Base-by-base conservation (phyloP, 768 basidiomycete species). In the Amanita muscaria region DNA sequence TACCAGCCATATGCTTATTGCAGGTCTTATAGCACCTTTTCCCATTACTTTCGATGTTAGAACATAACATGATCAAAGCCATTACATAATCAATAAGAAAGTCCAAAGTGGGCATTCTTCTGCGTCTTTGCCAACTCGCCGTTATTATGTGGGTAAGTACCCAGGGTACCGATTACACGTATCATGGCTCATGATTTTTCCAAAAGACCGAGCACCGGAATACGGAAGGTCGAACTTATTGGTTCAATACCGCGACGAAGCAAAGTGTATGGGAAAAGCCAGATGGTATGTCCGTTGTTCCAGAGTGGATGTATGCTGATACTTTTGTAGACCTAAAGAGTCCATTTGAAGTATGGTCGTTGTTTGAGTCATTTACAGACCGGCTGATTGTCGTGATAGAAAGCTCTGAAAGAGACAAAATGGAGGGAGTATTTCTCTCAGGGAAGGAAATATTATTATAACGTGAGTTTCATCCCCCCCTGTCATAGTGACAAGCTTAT, bases 211-310 rank as follows among this genome's bases (percentile, higher is more conserved):
- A 94, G 59, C 89, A 96, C 65, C 81, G 87, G 25, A 94, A 93
- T 64, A 82, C 88, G 2, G 94, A 96, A 58, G 92, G 92, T n/a
- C 73, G 91, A n/a, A 90, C 88, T 0, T 98, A 98, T 58, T 98
- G 93, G 93, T 92, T 91, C 65, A 92, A 96, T 59, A 80, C 88
- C 0, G 74, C 70, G 8, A 88, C 85, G 3, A 80, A 83, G 55
- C 87, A 89, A 55, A 94, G 91, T 58, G 90, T 93, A 42, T 98
- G 93, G 94, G 93, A 97, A 65, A 99, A 98, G 60, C 96, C 96
- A 48, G 88, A 93, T 61, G 88, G 87, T 87, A 54, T 54, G 74
- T 56, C 18, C 16, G 21, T 19, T n/a, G 7, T 31, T 34, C 24
- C 16, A 34, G 22, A 31, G 19, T 35, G 19, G 23, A 24, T 24